These are phyloP conservation scores for Aotearoamyces nothofagi DNA, from an alignment of 2,329 filamentous ascomycete genomes.

Conservation along the genomic window DNA sequence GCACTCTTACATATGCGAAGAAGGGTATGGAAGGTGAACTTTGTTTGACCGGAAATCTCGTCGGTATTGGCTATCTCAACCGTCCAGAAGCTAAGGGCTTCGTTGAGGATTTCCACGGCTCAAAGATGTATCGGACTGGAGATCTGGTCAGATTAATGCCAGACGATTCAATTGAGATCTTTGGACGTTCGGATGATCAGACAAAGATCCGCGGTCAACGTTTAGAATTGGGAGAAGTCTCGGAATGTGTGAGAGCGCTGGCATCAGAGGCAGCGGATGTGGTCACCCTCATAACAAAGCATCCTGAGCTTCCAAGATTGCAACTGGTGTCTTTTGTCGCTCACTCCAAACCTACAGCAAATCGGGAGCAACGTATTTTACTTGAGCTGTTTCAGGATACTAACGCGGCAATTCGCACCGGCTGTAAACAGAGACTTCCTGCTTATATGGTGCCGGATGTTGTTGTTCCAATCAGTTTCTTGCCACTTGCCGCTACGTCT, in stretches of 20 bases:
- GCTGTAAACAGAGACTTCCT: conserved; percentile 15
- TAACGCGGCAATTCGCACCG: conserved; percentile 12
- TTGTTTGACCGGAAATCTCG: conserved; percentile 30
- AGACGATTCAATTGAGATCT: conserved; percentile 60
- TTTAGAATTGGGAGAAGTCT: conserved; percentile 67
- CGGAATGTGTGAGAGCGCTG: conserved; percentile 16
- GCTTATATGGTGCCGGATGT: conserved; percentile 17
- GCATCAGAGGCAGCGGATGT: conserved; percentile 12
- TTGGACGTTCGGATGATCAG: conserved; percentile 63
- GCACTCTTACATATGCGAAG: conserved; percentile 12
- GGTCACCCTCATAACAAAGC: conserved; percentile 17
- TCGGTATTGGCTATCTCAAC: conserved; percentile 42
- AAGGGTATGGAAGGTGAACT: conserved; percentile 17
- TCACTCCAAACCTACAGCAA: not conserved
- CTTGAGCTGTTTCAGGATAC: not conserved
- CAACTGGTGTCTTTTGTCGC: conserved; percentile 19
- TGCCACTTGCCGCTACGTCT: conserved; percentile 17
- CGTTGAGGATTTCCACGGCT: conserved; percentile 20
- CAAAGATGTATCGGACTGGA: conserved; percentile 54
- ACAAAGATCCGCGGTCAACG: conserved; percentile 70
- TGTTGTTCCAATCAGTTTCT: conserved; percentile 13
- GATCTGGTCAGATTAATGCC: conserved; percentile 68
- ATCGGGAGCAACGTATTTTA: not conserved
- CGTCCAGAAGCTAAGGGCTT: conserved; percentile 43
- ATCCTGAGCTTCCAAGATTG: conserved; percentile 13